Percentiles rank a stretch among this genome's conserved stretches.
Conservation (phyloP, 441 rosid species). For the Raphanus hybrid region DNA sequence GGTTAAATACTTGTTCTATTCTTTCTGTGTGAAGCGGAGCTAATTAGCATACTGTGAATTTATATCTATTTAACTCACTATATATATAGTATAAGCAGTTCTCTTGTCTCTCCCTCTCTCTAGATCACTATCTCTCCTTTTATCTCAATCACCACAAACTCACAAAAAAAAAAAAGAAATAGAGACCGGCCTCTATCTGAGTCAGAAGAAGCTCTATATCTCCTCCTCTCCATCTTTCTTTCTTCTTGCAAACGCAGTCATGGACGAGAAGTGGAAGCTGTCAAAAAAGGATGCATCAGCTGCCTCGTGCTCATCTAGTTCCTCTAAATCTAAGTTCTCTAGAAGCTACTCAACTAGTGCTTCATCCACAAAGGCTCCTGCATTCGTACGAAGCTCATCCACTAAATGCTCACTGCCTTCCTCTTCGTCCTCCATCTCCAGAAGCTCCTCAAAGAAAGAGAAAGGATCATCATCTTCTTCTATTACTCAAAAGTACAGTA, state of each 20-base stretch:
- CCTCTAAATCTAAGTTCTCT: conserved; percentile 53
- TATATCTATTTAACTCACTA: conserved; percentile 8
- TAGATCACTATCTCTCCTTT: conserved; percentile 34
- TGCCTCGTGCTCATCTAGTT: conserved; percentile 37
- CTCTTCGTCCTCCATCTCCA: conserved; percentile 50
- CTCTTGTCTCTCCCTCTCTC: conserved; percentile 23
- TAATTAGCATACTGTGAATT: no score
- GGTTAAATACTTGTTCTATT: background rate
- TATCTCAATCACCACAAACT: conserved; percentile 41
- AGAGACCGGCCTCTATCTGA: conserved; percentile 2
- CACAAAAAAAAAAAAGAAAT: conserved; percentile 11
- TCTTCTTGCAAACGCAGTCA: conserved; percentile 17
- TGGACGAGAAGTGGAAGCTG: conserved; percentile 82
- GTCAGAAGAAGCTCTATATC: background rate
- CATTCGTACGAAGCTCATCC: conserved; percentile 62
- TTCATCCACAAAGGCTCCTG: conserved; percentile 61
- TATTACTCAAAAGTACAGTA: conserved; percentile 67
- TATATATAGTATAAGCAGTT: background rate
- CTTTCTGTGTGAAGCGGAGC: no score
- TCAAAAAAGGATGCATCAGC: conserved; percentile 60
- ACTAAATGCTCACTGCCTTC: conserved; percentile 46
- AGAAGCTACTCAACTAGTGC: conserved; percentile 75
- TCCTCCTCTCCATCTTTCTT: background rate
- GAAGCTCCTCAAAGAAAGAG: conserved; percentile 60
- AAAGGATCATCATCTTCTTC: conserved; percentile 43